phyloP scores from a whole-genome alignment of 2,329 filamentous ascomycete species.

The Aspergillus neoniger region DNA sequence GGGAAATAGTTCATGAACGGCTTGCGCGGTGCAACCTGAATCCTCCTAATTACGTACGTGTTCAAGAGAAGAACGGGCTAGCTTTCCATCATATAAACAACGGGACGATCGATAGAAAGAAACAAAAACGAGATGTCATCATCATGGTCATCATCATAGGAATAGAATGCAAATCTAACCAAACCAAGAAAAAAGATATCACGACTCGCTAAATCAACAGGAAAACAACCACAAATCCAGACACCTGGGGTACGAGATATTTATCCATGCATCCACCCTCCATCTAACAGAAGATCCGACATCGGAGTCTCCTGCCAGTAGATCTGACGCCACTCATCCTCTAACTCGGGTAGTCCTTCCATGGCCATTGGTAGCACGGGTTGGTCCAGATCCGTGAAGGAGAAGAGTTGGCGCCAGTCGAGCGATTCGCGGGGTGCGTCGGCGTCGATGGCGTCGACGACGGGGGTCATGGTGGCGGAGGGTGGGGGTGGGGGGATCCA shows the following conservation, averaged over 20 bases:
- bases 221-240: not conserved
- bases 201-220: not conserved
- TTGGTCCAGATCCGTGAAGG: constrained; percentile 42
- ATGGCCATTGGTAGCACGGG: constrained; percentile 39
- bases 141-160: not conserved
- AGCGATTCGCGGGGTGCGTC: constrained; percentile 39
- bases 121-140: not conserved
- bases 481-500: constrained; percentile 32
- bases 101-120: not conserved
- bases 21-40: no score
- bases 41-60: no score
- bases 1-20: no score
- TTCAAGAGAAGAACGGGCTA: not conserved
- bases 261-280: constrained; percentile 39
- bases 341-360: constrained; percentile 43
- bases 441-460: constrained; percentile 37
- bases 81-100: not conserved
- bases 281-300: constrained; percentile 45
- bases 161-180: not conserved
- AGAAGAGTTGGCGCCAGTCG: constrained; percentile 47
- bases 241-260: not conserved
- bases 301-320: constrained; percentile 48
- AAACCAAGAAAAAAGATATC: not conserved
- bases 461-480: constrained; percentile 27
- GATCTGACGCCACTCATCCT: constrained; percentile 49